Evolutionary conservation across 2,329 filamentous ascomycete genomes (phyloP).

Genomic region (Xylariaceae sp.): DNA sequence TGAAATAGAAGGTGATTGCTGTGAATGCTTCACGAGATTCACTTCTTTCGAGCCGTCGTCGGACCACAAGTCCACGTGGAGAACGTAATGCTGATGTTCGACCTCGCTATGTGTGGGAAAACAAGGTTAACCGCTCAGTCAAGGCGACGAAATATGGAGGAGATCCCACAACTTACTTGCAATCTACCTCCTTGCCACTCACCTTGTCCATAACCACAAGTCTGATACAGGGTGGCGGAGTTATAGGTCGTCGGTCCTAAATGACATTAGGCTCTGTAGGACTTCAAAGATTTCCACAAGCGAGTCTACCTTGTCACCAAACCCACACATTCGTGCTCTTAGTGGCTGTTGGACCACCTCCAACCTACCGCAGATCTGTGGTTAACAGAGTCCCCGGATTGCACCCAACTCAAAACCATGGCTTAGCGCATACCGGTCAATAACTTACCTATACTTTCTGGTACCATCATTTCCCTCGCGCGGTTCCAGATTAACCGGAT

Average conservation of each 20-base stretch:
- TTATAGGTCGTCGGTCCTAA: conserved; percentile 91
- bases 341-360: conserved; percentile 86
- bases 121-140: conserved; percentile 10
- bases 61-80: conserved; percentile 63
- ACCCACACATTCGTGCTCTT: conserved; percentile 95
- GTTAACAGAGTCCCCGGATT: conserved; percentile 20
- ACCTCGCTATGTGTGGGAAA: conserved; percentile 23
- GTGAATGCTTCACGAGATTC: conserved; percentile 61
- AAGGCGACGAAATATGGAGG: neutral
- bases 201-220: conserved; percentile 71
- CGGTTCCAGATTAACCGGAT: conserved; percentile 20
- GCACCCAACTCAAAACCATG: conserved; percentile 2
- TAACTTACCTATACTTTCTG: conserved; percentile 31
- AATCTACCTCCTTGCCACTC: conserved; percentile 77
- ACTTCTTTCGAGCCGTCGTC: conserved; percentile 62
- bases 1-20: conserved; percentile 71
- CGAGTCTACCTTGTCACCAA: conserved; percentile 81
- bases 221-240: conserved; percentile 86
- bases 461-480: conserved; percentile 29
- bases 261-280: conserved; percentile 12
- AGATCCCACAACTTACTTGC: conserved; percentile 57
- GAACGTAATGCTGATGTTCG: conserved; percentile 33
- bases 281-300: conserved; percentile 4
- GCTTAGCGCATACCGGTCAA: neutral
- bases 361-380: conserved; percentile 46